Base-by-base conservation (phyloP, 2,329 filamentous ascomycete species). In the Canariomyces notabilis region DNA sequence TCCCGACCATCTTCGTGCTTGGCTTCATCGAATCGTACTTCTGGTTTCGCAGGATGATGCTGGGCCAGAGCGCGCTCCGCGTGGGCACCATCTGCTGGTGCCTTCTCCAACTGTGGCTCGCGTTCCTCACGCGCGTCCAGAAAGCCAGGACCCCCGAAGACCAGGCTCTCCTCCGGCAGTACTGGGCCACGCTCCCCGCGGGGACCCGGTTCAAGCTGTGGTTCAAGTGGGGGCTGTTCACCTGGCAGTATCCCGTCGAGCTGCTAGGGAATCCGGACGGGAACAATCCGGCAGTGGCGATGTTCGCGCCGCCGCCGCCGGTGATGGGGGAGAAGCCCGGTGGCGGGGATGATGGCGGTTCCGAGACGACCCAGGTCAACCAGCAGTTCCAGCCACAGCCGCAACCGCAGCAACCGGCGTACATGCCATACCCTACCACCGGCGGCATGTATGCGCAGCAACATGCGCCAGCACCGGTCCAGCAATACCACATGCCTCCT, bases 21-120 rank as follows among this genome's bases (percentile, higher is more conserved):
- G 61, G 61, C 21, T 63, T 61, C 47, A 6, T 60, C 18, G 61
- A 64, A 42, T 62, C 58, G 18, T 64, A 53, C 48, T 49, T 60
- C 37, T 65, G 63, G 62, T 64, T 62, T 51, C 52, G 54, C n/a
- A 49, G 59, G 16, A 44, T 64, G 41, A 65, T 65, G 61, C 48
- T 53, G 4, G 62, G 63, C 21, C 56, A 58, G 48, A 41, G 42
- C 36, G 50, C 62, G 6, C 50, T 64, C 12, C 55, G 61, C 14
- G 52, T 63, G 14, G 61, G 61, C 18, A 64, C 62, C 18, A 22
- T 61, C 18, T 57, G 45, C 49, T 65, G 63, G 62, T 59, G 59
- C 21, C 19, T 57, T 29, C 16, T 63, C 6, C 52, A 46, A 33
- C 49, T 54, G 37, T 59, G 49, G 48, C 36, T 50, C 12, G 43